Evolutionary conservation across 2,329 filamentous ascomycete genomes (phyloP).

Genomic region (Colletotrichum sp.): DNA sequence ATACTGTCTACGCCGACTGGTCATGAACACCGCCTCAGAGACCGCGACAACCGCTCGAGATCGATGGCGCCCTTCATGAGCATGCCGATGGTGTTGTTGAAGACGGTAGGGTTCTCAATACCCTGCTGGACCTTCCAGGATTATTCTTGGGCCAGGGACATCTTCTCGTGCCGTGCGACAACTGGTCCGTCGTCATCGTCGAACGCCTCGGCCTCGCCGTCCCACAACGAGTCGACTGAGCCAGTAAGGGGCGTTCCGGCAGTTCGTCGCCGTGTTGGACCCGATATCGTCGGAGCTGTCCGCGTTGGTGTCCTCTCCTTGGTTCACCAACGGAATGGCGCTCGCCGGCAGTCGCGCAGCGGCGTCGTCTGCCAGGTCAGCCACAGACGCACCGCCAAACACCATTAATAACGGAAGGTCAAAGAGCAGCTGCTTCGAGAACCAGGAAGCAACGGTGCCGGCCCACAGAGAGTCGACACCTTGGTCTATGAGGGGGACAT

Average conservation of each 20-base stretch:
- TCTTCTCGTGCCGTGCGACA: not conserved
- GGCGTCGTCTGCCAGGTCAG: conserved; percentile 8
- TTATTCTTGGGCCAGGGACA: not conserved
- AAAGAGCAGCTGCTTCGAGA: conserved; percentile 44
- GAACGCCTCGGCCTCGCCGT: not conserved
- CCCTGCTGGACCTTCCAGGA: not conserved
- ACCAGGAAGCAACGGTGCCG: conserved; percentile 36
- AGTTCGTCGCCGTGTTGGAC: too few relatives aligned
- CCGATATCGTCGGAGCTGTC: too few relatives aligned
- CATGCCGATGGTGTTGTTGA: conserved; percentile 23
- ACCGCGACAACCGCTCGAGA: conserved; percentile 29
- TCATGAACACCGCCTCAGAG: too few relatives aligned
- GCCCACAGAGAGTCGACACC: conserved; percentile 32
- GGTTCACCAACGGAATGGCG: not conserved
- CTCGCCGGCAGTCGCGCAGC: not conserved
- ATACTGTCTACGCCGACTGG: too few relatives aligned
- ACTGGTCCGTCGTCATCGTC: not conserved
- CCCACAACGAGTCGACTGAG: not conserved
- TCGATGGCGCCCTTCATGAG: conserved; percentile 34
- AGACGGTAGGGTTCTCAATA: conserved; percentile 39
- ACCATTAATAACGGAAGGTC: conserved; percentile 52
- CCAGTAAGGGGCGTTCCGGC: too few relatives aligned
- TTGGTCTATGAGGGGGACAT: conserved; percentile 1
- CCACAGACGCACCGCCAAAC: conserved; percentile 34
- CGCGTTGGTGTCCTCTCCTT: not conserved